Evolutionary conservation across 2,329 filamentous ascomycete genomes (phyloP).

Genomic region (Fusarium cyanostomum): DNA sequence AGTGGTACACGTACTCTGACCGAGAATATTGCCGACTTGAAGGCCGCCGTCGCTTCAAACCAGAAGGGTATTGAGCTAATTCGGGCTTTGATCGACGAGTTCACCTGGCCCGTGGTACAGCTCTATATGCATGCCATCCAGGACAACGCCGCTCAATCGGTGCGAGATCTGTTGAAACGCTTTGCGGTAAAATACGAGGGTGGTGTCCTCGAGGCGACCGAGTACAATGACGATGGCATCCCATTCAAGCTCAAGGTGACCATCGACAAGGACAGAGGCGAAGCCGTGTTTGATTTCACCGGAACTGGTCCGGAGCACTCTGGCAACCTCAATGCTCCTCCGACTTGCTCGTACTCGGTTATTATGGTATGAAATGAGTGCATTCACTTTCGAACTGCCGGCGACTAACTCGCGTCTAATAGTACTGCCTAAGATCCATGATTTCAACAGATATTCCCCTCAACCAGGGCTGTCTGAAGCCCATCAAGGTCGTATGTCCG

Average conservation of each 20-base stretch:
- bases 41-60: conserved; percentile 86
- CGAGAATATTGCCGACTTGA: conserved; percentile 87
- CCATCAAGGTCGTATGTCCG: conserved; percentile 43
- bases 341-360: conserved; percentile 44
- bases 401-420: neutral
- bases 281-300: conserved; percentile 70
- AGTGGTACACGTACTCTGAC: conserved; percentile 75
- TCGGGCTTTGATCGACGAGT: conserved; percentile 77
- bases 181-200: conserved; percentile 76
- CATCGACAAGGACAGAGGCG: conserved; percentile 77
- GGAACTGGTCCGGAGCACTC: conserved; percentile 46
- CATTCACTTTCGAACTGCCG: fast-evolving
- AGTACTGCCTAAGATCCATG: conserved; percentile 47
- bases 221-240: conserved; percentile 88
- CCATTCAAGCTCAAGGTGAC: conserved; percentile 79
- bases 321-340: conserved; percentile 45
- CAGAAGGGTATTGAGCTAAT: conserved; percentile 86
- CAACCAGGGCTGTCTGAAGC: conserved; percentile 60
- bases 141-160: conserved; percentile 79
- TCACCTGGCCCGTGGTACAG: conserved; percentile 79
- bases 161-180: conserved; percentile 76
- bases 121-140: conserved; percentile 88
- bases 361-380: conserved; percentile 37
- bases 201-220: conserved; percentile 75
- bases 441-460: conserved; percentile 48